Evolutionary conservation across 495 filamentous ascomycete species (phyloP).

Genomic region (Neurospora intermedia): DNA sequence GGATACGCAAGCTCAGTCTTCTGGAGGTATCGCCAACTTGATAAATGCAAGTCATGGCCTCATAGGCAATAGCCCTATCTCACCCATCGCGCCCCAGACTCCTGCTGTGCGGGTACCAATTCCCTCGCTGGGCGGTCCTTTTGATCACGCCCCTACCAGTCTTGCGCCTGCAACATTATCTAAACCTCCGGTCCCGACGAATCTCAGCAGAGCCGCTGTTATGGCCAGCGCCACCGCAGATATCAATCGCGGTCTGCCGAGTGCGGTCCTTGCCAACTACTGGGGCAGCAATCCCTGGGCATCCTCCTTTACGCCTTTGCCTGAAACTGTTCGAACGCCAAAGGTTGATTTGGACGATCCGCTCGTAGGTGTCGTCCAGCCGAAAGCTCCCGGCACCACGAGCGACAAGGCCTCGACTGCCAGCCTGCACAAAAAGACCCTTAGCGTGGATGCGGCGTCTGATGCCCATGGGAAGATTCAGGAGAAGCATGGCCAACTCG

Average conservation of each 20-base stretch:
- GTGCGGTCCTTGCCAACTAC: constrained; percentile 79
- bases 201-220: constrained; percentile 78
- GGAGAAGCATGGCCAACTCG: constrained; percentile 18
- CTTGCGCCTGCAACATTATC: constrained; percentile 77
- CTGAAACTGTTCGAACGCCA: constrained; percentile 3
- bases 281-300: constrained; percentile 86
- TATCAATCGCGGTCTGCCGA: constrained; percentile 59
- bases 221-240: constrained; percentile 62
- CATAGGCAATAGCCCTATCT: constrained; percentile 39
- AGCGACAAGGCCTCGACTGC: constrained; percentile 15
- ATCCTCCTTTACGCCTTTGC: constrained; percentile 50
- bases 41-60: constrained; percentile 77
- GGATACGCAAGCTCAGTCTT: constrained; percentile 25
- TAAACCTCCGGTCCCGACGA: constrained; percentile 75
- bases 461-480: constrained; percentile 28
- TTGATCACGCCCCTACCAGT: constrained; percentile 40
- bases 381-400: constrained; percentile 25
- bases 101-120: constrained; percentile 14
- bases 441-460: constrained; percentile 55
- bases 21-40: constrained; percentile 74
- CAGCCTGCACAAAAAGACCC: constrained; percentile 61
- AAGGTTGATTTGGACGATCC: constrained; percentile 42
- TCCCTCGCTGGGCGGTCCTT: constrained; percentile 3
- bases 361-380: constrained; percentile 29
- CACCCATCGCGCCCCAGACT: constrained; percentile 13